Evolutionary conservation across 352 stramenopile genomes (phyloP).

Genomic region (Phytophthora litchii): DNA sequence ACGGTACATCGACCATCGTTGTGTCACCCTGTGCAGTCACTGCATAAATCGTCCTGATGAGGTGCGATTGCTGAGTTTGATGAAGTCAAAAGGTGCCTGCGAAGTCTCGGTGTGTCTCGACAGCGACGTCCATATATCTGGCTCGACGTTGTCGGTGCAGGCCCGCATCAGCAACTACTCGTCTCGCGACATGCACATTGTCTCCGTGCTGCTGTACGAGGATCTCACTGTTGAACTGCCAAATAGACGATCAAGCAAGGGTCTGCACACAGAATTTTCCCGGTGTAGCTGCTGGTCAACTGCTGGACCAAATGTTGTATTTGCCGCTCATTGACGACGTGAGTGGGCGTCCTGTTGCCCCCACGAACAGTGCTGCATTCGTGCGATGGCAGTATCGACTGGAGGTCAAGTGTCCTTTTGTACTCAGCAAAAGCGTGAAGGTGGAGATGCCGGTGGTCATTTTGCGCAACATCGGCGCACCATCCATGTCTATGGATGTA

Average conservation of each 20-base stretch:
- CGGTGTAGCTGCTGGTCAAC: conserved; percentile 33
- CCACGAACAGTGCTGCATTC: conserved; percentile 35
- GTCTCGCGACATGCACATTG: conserved; percentile 35
- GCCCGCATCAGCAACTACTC: conserved; percentile 40
- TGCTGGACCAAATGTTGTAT: conserved; percentile 31
- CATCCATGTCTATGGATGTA: conserved; percentile 2
- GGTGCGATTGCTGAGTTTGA: conserved; percentile 30
- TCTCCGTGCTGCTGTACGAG: conserved; percentile 38
- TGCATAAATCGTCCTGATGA: conserved; percentile 32
- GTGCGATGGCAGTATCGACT: conserved; percentile 42
- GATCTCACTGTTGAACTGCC: conserved; percentile 38
- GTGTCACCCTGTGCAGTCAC: conserved; percentile 29
- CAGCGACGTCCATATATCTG: conserved; percentile 37
- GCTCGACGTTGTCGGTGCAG: conserved; percentile 34
- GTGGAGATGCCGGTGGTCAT: conserved; percentile 42
- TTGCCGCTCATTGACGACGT: conserved; percentile 34
- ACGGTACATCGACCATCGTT: conserved; percentile 23
- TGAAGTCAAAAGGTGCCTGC: conserved; percentile 40
- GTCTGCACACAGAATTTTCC: conserved; percentile 31
- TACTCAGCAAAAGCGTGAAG: conserved; percentile 42
- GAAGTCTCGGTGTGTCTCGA: conserved; percentile 33
- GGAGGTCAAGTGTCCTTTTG: conserved; percentile 41
- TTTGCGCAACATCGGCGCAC: conserved; percentile 28
- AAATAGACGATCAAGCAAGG: conserved; percentile 26
- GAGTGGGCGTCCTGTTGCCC: conserved; percentile 19